Percentiles rank a stretch among this genome's conserved stretches.
These are phyloP conservation scores for Stramenopiles sp. DNA, from an alignment of 352 stramenopile species.

Conservation along the genomic window DNA sequence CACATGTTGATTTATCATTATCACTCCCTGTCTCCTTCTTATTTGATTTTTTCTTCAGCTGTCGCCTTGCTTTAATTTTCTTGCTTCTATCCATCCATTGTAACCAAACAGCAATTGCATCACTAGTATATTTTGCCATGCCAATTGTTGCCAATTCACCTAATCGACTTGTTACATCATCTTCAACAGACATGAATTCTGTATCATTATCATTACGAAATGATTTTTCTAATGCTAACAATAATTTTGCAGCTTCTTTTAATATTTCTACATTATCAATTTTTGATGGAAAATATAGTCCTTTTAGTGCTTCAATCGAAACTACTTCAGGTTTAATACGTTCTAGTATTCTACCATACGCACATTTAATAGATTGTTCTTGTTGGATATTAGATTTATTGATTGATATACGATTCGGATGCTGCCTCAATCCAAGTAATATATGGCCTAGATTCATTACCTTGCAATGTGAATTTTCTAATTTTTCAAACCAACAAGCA, in stretches of 20 bases:
- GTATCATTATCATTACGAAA: background rate
- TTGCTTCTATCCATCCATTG: too few relatives aligned
- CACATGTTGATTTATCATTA: too few relatives aligned
- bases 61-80: too few relatives aligned
- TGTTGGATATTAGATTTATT: background rate
- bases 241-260: background rate
- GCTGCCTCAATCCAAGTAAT: background rate
- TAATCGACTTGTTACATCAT: background rate
- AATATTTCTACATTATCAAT: background rate
- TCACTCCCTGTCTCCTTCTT: too few relatives aligned
- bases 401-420: background rate
- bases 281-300: background rate
- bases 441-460: background rate
- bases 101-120: background rate
- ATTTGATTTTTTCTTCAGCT: too few relatives aligned
- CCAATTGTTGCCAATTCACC: background rate
- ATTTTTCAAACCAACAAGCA: background rate
- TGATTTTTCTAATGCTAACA: background rate
- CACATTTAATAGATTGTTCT: background rate
- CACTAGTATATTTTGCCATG: background rate
- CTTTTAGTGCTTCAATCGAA: background rate
- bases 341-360: background rate
- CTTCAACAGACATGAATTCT: background rate
- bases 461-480: background rate
- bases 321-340: background rate